phyloP scores from a whole-genome alignment of 768 basidiomycete species.

The Tylopilus vinaceipallidus region DNA sequence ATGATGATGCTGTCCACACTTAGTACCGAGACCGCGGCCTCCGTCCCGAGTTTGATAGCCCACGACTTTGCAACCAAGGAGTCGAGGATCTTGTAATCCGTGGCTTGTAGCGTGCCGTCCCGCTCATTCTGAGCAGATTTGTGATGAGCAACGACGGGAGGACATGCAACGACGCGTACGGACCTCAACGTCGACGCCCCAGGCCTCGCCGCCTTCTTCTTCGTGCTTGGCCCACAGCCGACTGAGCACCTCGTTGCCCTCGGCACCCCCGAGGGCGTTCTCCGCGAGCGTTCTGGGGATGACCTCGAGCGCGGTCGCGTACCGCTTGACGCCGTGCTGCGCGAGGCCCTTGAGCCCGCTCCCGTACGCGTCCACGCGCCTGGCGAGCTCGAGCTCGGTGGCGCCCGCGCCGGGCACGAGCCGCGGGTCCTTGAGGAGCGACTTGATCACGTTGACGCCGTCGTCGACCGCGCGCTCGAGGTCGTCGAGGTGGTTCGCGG shows the following conservation, averaged over 20 bases:
- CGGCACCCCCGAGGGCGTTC: slow-evolving; percentile 88
- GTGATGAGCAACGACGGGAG: slow-evolving; percentile 1
- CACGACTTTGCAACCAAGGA: slow-evolving; percentile 88
- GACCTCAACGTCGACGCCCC: slow-evolving; percentile 93
- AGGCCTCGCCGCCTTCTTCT: slow-evolving; percentile 63
- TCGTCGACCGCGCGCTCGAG: slow-evolving; percentile 96
- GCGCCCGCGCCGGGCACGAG: slow-evolving; percentile 95
- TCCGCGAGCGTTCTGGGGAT: slow-evolving; percentile 91
- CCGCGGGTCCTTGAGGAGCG: slow-evolving; percentile 83
- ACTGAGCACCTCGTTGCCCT: slow-evolving; percentile 90
- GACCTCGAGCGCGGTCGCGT: slow-evolving; percentile 87
- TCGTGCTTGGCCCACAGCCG: slow-evolving; percentile 90
- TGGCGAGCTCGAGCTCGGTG: slow-evolving; percentile 89
- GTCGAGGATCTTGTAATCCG: slow-evolving; percentile 71
- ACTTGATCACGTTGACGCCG: slow-evolving; percentile 94
- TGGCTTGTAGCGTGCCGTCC: slow-evolving; percentile 70
- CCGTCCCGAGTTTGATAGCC: slow-evolving; percentile 88
- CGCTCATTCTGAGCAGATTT: slow-evolving; percentile 59
- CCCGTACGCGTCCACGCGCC: slow-evolving; percentile 81
- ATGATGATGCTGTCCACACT: slow-evolving; percentile 98
- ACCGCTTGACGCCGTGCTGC: slow-evolving; percentile 92
- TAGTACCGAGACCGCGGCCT: slow-evolving; percentile 87
- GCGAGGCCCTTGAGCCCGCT: slow-evolving; percentile 84
- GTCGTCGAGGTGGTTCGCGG: slow-evolving; percentile 91
- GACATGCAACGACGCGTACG: slow-evolving; percentile 30